Conservation (phyloP, 257 asterid species). For the Gentiana macrophylla region DNA sequence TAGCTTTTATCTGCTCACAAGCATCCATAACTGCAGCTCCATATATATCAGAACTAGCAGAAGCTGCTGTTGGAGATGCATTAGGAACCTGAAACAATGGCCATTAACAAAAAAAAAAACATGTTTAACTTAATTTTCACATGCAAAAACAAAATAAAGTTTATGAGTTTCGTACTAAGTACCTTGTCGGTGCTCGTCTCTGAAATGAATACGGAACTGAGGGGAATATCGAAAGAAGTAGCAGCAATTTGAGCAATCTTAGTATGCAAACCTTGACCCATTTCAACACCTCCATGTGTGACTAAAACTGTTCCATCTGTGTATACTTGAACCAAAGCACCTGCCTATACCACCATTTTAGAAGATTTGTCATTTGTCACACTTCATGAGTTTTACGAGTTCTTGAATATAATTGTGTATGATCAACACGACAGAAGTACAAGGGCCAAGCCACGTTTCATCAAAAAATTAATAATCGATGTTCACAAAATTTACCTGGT, state of each 20-base stretch:
- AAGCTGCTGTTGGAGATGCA: slow-evolving; percentile 98
- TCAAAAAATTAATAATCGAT: too few relatives aligned
- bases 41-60: slow-evolving; percentile 94
- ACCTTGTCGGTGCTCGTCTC: slow-evolving; percentile 99
- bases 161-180: slow-evolving; percentile 1
- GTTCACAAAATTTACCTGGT: slow-evolving; percentile 56
- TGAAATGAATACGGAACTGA: slow-evolving; percentile 80
- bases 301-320: slow-evolving; percentile 97
- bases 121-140: neutral
- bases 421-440: too few relatives aligned
- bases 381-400: neutral
- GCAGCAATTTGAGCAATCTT: slow-evolving; percentile 98
- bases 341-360: slow-evolving; percentile 47
- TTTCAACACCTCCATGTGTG: slow-evolving; percentile 97
- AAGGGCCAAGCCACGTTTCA: too few relatives aligned
- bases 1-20: slow-evolving; percentile 84
- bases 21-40: slow-evolving; percentile 99
- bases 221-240: slow-evolving; percentile 74
- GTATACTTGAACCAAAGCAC: slow-evolving; percentile 95
- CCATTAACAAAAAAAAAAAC: slow-evolving; percentile 1
- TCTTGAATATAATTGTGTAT: too few relatives aligned
- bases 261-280: slow-evolving; percentile 99
- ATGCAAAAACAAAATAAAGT: neutral
- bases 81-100: slow-evolving; percentile 60
- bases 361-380: neutral